Conservation (phyloP, 1,284 basidiomycete species). For the Psilocybe mexicana region DNA sequence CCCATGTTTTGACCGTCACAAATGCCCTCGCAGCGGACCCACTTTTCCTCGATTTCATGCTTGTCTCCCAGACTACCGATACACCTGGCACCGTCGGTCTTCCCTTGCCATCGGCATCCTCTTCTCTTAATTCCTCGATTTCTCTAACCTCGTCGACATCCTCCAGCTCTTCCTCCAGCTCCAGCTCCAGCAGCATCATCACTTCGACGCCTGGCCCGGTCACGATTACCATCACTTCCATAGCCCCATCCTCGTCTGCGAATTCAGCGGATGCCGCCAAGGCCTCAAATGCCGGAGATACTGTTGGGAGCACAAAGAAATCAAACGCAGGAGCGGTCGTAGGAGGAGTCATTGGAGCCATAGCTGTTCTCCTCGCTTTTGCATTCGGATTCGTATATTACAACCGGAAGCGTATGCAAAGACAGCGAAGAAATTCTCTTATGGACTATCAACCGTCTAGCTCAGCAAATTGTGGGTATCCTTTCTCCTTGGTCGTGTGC, state of each 20-base stretch:
- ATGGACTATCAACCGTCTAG: conserved; percentile 1
- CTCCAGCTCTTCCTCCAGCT: background rate
- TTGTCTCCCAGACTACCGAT: background rate
- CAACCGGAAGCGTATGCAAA: conserved; percentile 13
- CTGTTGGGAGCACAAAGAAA: conserved; percentile 7
- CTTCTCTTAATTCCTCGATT: background rate
- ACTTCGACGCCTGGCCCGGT: background rate
- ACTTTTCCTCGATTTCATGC: conserved; percentile 15
- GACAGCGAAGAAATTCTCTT: conserved; percentile 6
- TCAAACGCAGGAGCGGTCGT: conserved; percentile 16
- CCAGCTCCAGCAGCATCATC: background rate
- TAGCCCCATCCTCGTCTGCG: background rate
- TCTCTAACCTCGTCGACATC: background rate
- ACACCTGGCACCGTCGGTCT: background rate
- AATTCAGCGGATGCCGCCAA: conserved; percentile 1
- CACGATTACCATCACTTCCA: conserved; percentile 13
- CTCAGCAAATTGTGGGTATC: conserved; percentile 1
- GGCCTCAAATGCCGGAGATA: background rate
- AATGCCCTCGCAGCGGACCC: conserved; percentile 9
- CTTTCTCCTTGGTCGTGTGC: background rate
- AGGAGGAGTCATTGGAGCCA: conserved; percentile 18
- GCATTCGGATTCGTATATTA: conserved; percentile 17
- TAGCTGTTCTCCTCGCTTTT: conserved; percentile 12
- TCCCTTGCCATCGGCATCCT: background rate
- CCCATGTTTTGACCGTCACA: conserved; percentile 14